A percentile compares a stretch with the other conserved stretches of the same genome.
These are phyloP conservation scores for Gautieria morchelliformis DNA, from an alignment of 768 basidiomycete genomes.

Conservation along the genomic window DNA sequence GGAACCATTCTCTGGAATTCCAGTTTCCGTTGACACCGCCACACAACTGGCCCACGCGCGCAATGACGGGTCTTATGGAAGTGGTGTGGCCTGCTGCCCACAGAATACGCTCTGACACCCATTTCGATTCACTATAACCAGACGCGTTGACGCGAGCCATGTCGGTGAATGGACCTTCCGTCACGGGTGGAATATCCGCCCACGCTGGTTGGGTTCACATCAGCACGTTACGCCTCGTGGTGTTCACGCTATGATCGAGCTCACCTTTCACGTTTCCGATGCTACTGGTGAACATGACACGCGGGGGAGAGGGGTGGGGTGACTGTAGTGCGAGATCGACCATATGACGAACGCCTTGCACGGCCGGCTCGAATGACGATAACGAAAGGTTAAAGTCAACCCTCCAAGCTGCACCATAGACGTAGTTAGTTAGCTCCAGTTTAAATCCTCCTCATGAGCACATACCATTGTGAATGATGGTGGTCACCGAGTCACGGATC, in stretches of 20 bases:
- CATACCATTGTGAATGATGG: constrained; percentile 11
- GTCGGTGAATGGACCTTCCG: constrained; percentile 9
- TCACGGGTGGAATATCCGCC: not conserved
- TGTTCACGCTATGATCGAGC: no score
- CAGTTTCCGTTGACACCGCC: constrained; percentile 13
- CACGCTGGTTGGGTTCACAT: constrained; percentile 10
- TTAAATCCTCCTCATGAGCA: not conserved
- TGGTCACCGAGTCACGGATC: constrained; percentile 3
- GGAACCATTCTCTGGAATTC: constrained; percentile 14
- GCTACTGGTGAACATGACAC: no score
- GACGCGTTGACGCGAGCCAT: constrained; percentile 18
- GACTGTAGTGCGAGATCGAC: no score
- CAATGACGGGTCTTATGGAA: constrained; percentile 15
- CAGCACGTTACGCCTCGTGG: not conserved
- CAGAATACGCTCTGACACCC: constrained; percentile 13
- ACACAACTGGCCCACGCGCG: constrained; percentile 12
- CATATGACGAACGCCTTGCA: no score
- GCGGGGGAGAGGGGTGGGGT: no score
- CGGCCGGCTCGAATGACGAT: no score
- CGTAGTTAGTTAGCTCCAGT: no score
- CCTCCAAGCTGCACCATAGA: no score
- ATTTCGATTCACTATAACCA: constrained; percentile 11
- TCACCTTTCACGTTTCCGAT: no score
- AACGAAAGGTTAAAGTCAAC: no score
- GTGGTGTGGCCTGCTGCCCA: constrained; percentile 11